Evolutionary conservation across 495 filamentous ascomycete genomes (phyloP).

Genomic region (Penicillium coprophilum): DNA sequence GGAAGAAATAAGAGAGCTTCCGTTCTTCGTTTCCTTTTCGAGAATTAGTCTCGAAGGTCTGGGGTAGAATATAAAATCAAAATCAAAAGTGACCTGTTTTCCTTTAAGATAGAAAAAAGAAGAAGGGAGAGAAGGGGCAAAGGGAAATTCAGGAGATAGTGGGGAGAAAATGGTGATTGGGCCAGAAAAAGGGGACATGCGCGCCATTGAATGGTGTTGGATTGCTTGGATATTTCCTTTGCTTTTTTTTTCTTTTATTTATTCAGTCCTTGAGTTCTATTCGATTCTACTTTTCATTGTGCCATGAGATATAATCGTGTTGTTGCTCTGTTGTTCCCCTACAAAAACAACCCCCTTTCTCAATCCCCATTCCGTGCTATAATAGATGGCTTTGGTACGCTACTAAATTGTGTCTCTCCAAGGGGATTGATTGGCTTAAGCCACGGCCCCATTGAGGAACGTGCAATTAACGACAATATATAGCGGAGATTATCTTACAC

Average conservation of each 20-base stretch:
- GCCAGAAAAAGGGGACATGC: slow-evolving; percentile 11
- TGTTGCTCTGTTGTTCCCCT: neutral
- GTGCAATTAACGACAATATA: slow-evolving; percentile 5
- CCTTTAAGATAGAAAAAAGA: neutral
- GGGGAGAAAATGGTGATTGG: slow-evolving; percentile 16
- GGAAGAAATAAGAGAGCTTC: slow-evolving; percentile 8
- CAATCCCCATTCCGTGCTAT: slow-evolving; percentile 2
- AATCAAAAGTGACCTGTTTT: neutral
- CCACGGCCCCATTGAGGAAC: slow-evolving; percentile 3
- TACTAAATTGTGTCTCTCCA: slow-evolving; percentile 9
- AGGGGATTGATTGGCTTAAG: slow-evolving; percentile 18
- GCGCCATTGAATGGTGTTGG: neutral
- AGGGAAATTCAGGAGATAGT: slow-evolving; percentile 22
- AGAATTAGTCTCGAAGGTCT: neutral
- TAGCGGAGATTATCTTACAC: neutral
- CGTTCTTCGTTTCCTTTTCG: neutral
- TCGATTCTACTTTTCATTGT: neutral
- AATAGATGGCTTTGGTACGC: slow-evolving; percentile 25
- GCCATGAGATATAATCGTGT: neutral
- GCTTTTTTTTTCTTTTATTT: neutral
- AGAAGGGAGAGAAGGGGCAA: slow-evolving; percentile 9
- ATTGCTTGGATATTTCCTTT: slow-evolving; percentile 6
- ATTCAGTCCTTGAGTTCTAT: neutral
- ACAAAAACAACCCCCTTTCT: neutral
- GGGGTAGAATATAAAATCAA: slow-evolving; percentile 1